These are phyloP conservation scores for Besnoitia besnoiti DNA, from an alignment of 169 alveolate genomes.

Conservation along the genomic window DNA sequence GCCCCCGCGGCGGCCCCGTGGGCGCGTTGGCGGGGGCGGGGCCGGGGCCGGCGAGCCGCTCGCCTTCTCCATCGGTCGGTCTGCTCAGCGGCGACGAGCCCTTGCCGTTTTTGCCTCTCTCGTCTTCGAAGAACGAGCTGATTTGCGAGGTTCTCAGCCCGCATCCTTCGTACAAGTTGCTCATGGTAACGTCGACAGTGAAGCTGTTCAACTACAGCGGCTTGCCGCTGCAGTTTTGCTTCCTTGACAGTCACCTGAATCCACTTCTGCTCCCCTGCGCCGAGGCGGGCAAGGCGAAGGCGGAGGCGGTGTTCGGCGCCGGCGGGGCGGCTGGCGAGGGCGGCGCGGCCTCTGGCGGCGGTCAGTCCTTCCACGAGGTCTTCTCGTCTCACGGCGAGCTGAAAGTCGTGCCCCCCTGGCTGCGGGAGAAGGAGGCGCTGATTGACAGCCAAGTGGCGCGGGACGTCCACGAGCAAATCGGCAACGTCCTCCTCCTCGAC, in stretches of 20 bases:
- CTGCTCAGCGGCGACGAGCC: neutral
- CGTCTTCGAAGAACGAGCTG: slow-evolving; percentile 35
- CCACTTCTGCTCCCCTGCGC: slow-evolving; percentile 76
- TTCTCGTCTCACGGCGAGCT: slow-evolving; percentile 56
- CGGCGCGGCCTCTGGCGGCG: neutral
- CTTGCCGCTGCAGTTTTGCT: slow-evolving; percentile 81
- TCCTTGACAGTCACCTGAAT: slow-evolving; percentile 75
- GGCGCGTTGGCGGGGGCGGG: too few species aligned
- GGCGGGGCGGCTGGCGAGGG: slow-evolving; percentile 47
- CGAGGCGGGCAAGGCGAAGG: slow-evolving; percentile 37
- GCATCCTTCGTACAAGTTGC: slow-evolving; percentile 84
- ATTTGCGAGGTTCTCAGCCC: slow-evolving; percentile 85
- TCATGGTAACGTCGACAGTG: slow-evolving; percentile 83
- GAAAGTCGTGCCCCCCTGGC: slow-evolving; percentile 45
- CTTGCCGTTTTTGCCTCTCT: neutral
- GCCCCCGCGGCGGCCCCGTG: neutral
- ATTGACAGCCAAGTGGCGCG: neutral
- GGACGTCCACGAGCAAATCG: neutral
- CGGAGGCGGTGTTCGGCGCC: neutral
- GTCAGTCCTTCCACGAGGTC: neutral
- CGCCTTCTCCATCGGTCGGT: neutral
- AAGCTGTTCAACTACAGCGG: slow-evolving; percentile 82
- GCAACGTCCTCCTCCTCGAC: slow-evolving; percentile 5
- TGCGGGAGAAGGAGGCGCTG: slow-evolving; percentile 36
- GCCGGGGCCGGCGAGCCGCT: neutral